Percentiles rank a stretch among this genome's conserved stretches.
Conservation (phyloP, 768 basidiomycete genomes). For the Dacryopinax primogenitus region DNA sequence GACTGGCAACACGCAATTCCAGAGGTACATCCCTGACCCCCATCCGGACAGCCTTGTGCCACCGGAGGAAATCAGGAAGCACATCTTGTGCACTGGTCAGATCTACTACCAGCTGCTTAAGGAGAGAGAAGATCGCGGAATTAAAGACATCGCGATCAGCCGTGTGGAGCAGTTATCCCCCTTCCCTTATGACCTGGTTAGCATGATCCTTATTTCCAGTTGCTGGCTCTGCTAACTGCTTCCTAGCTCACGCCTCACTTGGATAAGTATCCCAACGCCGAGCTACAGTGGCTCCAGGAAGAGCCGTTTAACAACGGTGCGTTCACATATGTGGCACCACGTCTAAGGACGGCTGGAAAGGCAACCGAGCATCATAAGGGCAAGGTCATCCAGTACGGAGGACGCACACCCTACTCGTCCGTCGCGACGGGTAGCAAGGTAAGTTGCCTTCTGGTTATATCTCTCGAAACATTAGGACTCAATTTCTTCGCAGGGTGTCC, state of each 20-base stretch:
- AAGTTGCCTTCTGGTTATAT: background rate
- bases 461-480: background rate
- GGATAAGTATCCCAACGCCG: slow-evolving; percentile 93
- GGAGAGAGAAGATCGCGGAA: slow-evolving; percentile 80
- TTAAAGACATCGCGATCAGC: slow-evolving; percentile 89
- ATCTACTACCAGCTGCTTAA: slow-evolving; percentile 82
- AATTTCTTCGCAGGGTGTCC: slow-evolving; percentile 35
- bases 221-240: slow-evolving; percentile 11
- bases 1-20: slow-evolving; percentile 77
- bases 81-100: slow-evolving; percentile 83
- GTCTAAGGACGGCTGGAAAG: slow-evolving; percentile 81
- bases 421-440: slow-evolving; percentile 79
- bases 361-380: slow-evolving; percentile 81
- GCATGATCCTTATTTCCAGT: slow-evolving; percentile 21
- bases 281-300: slow-evolving; percentile 73
- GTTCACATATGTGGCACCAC: slow-evolving; percentile 91
- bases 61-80: slow-evolving; percentile 78
- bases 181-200: slow-evolving; percentile 88
- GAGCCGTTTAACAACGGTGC: slow-evolving; percentile 95
- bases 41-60: slow-evolving; percentile 55
- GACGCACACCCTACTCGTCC: slow-evolving; percentile 81
- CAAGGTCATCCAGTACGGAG: slow-evolving; percentile 85
- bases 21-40: slow-evolving; percentile 82
- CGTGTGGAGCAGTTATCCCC: slow-evolving; percentile 91
- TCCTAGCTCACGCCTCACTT: slow-evolving; percentile 75